Percentiles rank a stretch among this genome's conserved stretches.
Conservation (phyloP, 345 rosid genomes). For the Linum lewisii region DNA sequence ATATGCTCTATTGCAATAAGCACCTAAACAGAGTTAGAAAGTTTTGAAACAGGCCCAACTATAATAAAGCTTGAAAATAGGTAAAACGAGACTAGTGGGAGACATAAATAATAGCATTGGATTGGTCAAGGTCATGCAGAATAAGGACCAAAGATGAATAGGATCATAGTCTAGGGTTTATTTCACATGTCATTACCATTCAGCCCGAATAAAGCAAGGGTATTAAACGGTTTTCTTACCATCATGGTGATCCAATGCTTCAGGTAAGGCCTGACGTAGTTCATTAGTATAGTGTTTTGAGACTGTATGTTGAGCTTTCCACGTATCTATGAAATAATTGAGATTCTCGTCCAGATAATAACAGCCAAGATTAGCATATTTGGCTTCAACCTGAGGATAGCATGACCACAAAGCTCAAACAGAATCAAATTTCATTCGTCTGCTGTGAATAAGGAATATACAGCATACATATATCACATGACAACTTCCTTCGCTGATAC, state of each 20-base stretch:
- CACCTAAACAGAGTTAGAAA: not conserved
- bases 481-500: no score
- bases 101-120: not conserved
- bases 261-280: slow-evolving; percentile 60
- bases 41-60: not conserved
- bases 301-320: slow-evolving; percentile 27
- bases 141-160: not conserved
- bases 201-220: not conserved
- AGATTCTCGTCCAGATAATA: slow-evolving; percentile 71
- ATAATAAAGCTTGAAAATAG: not conserved
- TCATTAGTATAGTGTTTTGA: slow-evolving; percentile 23
- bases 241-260: slow-evolving; percentile 32
- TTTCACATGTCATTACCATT: not conserved
- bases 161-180: not conserved
- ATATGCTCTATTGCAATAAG: not conserved
- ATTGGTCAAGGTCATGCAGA: not conserved
- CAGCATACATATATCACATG: not conserved
- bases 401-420: slow-evolving; percentile 4
- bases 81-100: not conserved
- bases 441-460: not conserved
- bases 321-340: slow-evolving; percentile 21
- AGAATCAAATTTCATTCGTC: not conserved
- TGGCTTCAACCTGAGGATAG: slow-evolving; percentile 57
- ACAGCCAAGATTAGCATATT: slow-evolving; percentile 46
- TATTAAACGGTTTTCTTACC: slow-evolving; percentile 33